Conservation (phyloP, 306 rosid species). For the Quercus variabilis region DNA sequence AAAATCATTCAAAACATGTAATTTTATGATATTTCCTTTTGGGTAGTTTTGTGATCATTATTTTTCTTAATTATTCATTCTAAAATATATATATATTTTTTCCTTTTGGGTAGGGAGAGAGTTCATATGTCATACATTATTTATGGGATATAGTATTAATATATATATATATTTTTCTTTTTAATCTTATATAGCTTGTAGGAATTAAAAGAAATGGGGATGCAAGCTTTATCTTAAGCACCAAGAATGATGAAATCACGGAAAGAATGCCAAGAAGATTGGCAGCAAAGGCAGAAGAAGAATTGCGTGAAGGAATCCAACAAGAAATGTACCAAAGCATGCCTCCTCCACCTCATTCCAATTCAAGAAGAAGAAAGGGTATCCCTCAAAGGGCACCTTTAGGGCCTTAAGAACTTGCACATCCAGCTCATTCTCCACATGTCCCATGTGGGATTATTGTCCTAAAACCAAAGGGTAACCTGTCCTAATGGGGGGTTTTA, state of each 20-base stretch:
- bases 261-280: slow-evolving; percentile 37
- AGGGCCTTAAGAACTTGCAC: slow-evolving; percentile 39
- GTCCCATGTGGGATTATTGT: slow-evolving; percentile 39
- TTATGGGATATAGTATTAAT: too few species aligned
- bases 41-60: too few species aligned
- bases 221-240: slow-evolving; percentile 37
- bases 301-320: slow-evolving; percentile 43
- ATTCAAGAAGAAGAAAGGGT: slow-evolving; percentile 74
- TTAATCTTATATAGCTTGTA: slow-evolving; percentile 20
- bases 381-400: slow-evolving; percentile 72
- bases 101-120: too few species aligned
- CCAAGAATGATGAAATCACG: slow-evolving; percentile 41
- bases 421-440: slow-evolving; percentile 46
- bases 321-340: slow-evolving; percentile 39
- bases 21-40: too few species aligned
- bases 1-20: too few species aligned
- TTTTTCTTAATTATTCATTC: too few species aligned
- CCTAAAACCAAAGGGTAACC: slow-evolving; percentile 37
- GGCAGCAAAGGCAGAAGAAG: slow-evolving; percentile 35
- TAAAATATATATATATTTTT: too few species aligned
- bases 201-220: slow-evolving; percentile 49
- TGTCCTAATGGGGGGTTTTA: slow-evolving; percentile 32
- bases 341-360: slow-evolving; percentile 33
- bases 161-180: too few species aligned
- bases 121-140: too few species aligned